Evolutionary conservation across 768 basidiomycete species (phyloP).

Genomic region (Leccinum incarnatum): DNA sequence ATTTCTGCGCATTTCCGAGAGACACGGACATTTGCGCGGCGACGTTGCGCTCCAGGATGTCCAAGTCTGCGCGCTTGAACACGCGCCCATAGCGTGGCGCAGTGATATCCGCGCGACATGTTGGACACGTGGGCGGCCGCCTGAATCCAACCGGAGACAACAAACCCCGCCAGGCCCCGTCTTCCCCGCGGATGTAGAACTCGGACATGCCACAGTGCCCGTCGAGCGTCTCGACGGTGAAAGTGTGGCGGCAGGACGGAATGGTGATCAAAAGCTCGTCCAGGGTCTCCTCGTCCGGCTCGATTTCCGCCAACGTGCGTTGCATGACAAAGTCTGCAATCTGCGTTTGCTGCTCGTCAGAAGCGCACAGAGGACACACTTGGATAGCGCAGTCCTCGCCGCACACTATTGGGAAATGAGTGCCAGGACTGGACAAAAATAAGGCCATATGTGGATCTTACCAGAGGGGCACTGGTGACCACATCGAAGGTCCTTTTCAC

Average conservation of each 20-base stretch:
- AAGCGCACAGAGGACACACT: too few species aligned
- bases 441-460: conserved; percentile 24
- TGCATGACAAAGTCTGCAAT: conserved; percentile 63
- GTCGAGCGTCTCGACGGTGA: conserved; percentile 72
- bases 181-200: conserved; percentile 41
- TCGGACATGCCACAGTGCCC: conserved; percentile 50
- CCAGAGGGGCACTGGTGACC: conserved; percentile 69
- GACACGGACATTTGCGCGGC: conserved; percentile 48
- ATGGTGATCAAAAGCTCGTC: conserved; percentile 60
- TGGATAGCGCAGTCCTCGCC: conserved; percentile 52
- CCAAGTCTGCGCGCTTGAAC: conserved; percentile 60
- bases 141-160: conserved; percentile 39
- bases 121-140: conserved; percentile 55
- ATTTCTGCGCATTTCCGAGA: conserved; percentile 32
- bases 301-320: conserved; percentile 48
- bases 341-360: background rate
- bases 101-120: conserved; percentile 56
- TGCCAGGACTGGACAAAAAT: background rate
- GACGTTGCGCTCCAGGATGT: conserved; percentile 64
- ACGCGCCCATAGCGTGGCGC: conserved; percentile 59
- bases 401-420: conserved; percentile 46
- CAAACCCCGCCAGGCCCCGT: conserved; percentile 45
- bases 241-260: conserved; percentile 58
- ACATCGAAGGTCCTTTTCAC: conserved; percentile 47
- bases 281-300: conserved; percentile 35